Percentiles rank a stretch among this genome's conserved stretches.
Evolutionary conservation across 192 early-diverging fungal species (phyloP).

Genomic region (Backusella australiensis): DNA sequence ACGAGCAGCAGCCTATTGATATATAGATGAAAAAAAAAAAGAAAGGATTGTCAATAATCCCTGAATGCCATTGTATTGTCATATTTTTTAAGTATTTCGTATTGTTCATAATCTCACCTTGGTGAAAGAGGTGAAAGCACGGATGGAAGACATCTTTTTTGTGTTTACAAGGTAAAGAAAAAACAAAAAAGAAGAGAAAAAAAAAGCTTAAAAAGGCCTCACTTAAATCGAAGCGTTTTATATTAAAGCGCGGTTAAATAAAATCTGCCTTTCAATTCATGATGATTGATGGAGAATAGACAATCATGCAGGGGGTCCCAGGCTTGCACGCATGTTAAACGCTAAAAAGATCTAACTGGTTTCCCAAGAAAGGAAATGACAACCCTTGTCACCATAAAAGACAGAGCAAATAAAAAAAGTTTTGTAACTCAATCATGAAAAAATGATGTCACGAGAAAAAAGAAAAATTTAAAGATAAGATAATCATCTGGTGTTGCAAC

Average conservation of each 20-base stretch:
- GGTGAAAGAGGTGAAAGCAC: constrained; percentile 29
- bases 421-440: background rate
- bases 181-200: constrained; percentile 14
- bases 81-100: background rate
- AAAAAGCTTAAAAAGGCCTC: constrained; percentile 10
- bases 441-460: constrained; percentile 10
- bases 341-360: background rate
- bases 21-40: background rate
- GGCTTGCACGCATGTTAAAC: background rate
- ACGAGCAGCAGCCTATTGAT: constrained; percentile 30
- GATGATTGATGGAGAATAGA: constrained; percentile 18
- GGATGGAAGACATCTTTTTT: constrained; percentile 33
- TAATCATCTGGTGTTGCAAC: background rate
- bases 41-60: background rate
- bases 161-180: background rate
- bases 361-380: background rate
- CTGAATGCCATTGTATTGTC: background rate
- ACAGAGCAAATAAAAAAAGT: background rate
- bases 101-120: constrained; percentile 1
- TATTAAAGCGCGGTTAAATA: constrained; percentile 15
- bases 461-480: background rate
- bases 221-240: constrained; percentile 21
- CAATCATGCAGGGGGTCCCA: constrained; percentile 13
- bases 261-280: constrained; percentile 13
- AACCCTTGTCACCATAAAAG: constrained; percentile 3